Conservation (phyloP, 805 yeast species). For the Blastobotrys parvus region DNA sequence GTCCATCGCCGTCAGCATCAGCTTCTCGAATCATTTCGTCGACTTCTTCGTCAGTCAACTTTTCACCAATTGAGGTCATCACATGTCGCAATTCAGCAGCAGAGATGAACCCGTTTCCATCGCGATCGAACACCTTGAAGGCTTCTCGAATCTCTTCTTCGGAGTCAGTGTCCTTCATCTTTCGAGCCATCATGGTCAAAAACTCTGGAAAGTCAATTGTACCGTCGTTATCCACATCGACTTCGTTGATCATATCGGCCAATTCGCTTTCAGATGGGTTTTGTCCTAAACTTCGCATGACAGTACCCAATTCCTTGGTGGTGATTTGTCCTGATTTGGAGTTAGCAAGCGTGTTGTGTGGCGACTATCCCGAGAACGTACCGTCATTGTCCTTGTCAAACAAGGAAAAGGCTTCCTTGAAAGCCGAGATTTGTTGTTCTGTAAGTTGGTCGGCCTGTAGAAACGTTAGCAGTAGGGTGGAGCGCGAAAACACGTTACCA, state of each 20-base stretch:
- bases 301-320: conserved; percentile 91
- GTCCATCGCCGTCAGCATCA: conserved; percentile 77
- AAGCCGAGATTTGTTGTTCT: conserved; percentile 93
- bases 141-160: conserved; percentile 98
- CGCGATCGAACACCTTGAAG: conserved; percentile 87
- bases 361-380: too few species aligned
- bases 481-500: too few species aligned
- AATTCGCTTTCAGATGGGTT: conserved; percentile 95
- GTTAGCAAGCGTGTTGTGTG: too few species aligned
- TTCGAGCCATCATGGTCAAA: conserved; percentile 80
- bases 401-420: conserved; percentile 94
- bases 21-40: conserved; percentile 97
- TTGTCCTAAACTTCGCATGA: conserved; percentile 97
- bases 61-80: conserved; percentile 95
- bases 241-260: conserved; percentile 94
- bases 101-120: conserved; percentile 94
- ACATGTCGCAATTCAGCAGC: conserved; percentile 97
- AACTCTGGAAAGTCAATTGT: conserved; percentile 76
- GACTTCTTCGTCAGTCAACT: conserved; percentile 91
- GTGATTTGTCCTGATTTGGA: conserved; percentile 78
- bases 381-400: conserved; percentile 98
- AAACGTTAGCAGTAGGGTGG: too few species aligned
- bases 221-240: conserved; percentile 92
- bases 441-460: conserved; percentile 73
- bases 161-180: conserved; percentile 92